Base-by-base conservation (phyloP, 495 filamentous ascomycete species). In the Xylaria intraflava region DNA sequence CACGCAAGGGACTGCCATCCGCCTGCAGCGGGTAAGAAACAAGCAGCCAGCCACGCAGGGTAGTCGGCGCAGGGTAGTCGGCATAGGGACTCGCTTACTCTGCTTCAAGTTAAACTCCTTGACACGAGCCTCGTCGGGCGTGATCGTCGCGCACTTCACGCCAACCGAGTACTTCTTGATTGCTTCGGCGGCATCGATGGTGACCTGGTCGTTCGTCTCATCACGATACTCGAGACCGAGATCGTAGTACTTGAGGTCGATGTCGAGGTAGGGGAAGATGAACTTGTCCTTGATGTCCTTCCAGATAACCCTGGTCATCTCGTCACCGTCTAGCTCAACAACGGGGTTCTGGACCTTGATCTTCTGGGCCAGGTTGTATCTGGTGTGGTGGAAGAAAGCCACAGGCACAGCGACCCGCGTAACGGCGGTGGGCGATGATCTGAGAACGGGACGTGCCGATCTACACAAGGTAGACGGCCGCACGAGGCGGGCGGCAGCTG, bases 291-390 rank as follows among this genome's bases (percentile, higher is more conserved):
- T 95, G 78, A 98, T 98, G 65, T 89, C 84, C 75, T 96, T 76
- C 93, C 93, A 98, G 75, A 98, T 98, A 62, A 98, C 90, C 63
- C 93, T 81, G 55, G 93, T 98, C 93, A 98, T 98, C 82, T 98
- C 93, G 78, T 98, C 93, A 63, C 93, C 93, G 71, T 98, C 93
- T 66, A 98, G 79, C 72, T 92, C 89, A 71, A 98, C 93, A 65
- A 98, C 83, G 54, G 93, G 93, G 73, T 94, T 97, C 82, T 91
- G 86, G 68, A 96, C 91, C 78, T 93, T 89, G 78, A 96, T 96
- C 83, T 95, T 96, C 19, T 56, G 54, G 35, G 51, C 58, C 58
- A 66, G 46, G 45, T 66, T 64, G 33, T 33, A 30, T 43, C 61
- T 62, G 39, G 58, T 56, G 10, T 66, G 57, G 55, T 64, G 64